These are phyloP conservation scores for Irpex lacteus DNA, from an alignment of 1,284 basidiomycete species.

Conservation along the genomic window DNA sequence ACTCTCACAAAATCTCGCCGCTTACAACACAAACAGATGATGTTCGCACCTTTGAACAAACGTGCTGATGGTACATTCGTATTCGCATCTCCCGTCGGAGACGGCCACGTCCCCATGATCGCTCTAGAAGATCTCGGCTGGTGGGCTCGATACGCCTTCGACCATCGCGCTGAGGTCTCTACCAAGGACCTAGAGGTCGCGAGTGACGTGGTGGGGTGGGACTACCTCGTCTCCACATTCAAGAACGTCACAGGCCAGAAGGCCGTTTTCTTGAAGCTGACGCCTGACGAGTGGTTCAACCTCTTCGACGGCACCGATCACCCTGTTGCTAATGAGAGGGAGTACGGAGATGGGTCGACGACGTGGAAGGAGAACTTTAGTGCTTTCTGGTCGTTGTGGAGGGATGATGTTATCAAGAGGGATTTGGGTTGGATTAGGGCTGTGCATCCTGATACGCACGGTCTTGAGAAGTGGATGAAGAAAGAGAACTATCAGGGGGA, in stretches of 20 bases:
- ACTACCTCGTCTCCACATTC: constrained; percentile 41
- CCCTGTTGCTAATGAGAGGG: constrained; percentile 32
- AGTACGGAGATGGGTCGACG: constrained; percentile 24
- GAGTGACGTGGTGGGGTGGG: constrained; percentile 40
- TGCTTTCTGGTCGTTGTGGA: constrained; percentile 35
- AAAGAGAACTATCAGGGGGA: constrained; percentile 15
- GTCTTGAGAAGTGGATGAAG: constrained; percentile 17
- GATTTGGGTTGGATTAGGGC: constrained; percentile 38
- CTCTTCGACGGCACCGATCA: constrained; percentile 32
- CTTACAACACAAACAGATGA: neutral
- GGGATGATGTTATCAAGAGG: constrained; percentile 37
- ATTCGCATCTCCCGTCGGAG: constrained; percentile 23
- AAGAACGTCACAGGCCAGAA: constrained; percentile 41
- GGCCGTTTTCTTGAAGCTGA: constrained; percentile 35
- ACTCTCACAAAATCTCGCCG: neutral
- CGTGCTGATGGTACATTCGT: constrained; percentile 29
- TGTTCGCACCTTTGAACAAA: constrained; percentile 14
- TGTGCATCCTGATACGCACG: constrained; percentile 27
- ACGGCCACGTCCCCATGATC: constrained; percentile 30
- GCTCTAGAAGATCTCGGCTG: constrained; percentile 33
- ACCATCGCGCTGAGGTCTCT: constrained; percentile 30
- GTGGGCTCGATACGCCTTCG: constrained; percentile 39
- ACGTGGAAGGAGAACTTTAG: constrained; percentile 36
- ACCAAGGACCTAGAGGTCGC: constrained; percentile 6
- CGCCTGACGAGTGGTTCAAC: constrained; percentile 40